Evolutionary conservation across 208 protist species (phyloP).

Genomic region (Plasmodiophora brassicae): DNA sequence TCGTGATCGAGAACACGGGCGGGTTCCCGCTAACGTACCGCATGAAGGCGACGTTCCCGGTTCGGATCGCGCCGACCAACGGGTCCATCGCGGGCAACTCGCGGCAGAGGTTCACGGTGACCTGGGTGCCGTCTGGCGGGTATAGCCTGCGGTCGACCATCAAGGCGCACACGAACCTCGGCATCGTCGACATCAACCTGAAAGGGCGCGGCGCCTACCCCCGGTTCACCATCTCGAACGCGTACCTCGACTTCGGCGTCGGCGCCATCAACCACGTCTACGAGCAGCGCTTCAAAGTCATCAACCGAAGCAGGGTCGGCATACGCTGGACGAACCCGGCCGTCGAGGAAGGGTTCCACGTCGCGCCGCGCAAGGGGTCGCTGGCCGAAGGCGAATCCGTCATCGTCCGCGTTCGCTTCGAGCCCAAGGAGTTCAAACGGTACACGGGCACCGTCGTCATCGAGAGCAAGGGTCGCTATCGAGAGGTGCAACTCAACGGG

Average conservation of each 20-base stretch:
- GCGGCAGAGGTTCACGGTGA: neutral
- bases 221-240: constrained; percentile 13
- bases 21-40: neutral
- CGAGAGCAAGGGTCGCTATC: constrained; percentile 24
- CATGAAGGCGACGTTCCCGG: constrained; percentile 26
- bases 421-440: neutral
- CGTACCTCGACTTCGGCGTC: constrained; percentile 22
- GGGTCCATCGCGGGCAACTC: neutral
- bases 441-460: neutral
- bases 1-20: constrained; percentile 29
- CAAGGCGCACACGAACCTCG: neutral
- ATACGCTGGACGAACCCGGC: neutral
- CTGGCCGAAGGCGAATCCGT: neutral
- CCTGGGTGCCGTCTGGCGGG: constrained; percentile 6
- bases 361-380: neutral
- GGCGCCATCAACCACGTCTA: neutral
- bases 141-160: neutral
- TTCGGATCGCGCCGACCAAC: neutral
- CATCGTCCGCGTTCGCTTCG: neutral
- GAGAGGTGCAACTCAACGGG: neutral
- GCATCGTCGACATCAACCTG: neutral
- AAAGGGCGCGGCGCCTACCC: constrained; percentile 12
- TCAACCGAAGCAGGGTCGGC: neutral
- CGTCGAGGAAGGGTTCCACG: neutral
- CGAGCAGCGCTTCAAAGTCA: neutral